Conservation (phyloP, 2,329 filamentous ascomycete genomes). For the Cytospora leucostoma region DNA sequence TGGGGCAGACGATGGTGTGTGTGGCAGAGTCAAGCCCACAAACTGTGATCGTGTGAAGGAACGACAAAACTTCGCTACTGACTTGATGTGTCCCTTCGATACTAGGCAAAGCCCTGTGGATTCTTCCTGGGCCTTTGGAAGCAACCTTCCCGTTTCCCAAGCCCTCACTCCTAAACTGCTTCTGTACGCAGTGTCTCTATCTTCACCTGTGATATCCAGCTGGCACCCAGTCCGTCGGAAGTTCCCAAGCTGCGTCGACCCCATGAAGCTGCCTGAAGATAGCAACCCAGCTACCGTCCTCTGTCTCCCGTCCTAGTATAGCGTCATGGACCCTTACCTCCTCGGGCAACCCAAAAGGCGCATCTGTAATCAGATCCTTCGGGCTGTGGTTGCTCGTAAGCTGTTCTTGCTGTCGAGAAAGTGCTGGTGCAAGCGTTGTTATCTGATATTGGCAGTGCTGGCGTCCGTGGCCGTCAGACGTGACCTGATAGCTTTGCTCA, state of each 20-base stretch:
- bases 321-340: conserved; percentile 36
- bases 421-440: background rate
- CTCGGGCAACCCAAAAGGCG: conserved; percentile 39
- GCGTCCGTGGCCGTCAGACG: background rate
- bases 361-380: conserved; percentile 30
- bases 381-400: background rate
- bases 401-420: conserved; percentile 8
- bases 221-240: conserved; percentile 34
- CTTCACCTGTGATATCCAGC: conserved; percentile 3
- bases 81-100: background rate
- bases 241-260: conserved; percentile 35
- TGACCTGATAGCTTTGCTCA: background rate
- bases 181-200: background rate
- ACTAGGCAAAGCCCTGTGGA: background rate
- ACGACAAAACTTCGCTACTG: background rate
- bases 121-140: background rate
- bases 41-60: background rate
- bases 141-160: background rate
- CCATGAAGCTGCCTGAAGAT: conserved; percentile 37
- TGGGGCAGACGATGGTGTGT: no score
- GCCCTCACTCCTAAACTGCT: background rate
- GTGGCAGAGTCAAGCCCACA: background rate
- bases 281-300: conserved; percentile 37
- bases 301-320: conserved; percentile 36
- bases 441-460: background rate